Conservation (phyloP, 2,329 filamentous ascomycete genomes). For the Geosmithia flava region DNA sequence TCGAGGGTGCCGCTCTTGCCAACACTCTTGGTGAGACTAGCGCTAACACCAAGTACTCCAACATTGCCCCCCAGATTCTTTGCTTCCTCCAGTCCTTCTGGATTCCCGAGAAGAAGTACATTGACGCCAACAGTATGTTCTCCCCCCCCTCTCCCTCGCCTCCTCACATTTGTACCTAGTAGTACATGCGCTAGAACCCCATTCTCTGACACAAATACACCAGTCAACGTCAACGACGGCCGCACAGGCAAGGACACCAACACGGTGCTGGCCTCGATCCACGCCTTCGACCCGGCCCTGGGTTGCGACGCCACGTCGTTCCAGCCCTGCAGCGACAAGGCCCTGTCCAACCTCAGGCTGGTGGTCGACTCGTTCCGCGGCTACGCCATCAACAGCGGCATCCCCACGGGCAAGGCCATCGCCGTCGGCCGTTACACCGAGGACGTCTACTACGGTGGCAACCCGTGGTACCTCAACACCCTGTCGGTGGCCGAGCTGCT, state of each 20-base stretch:
- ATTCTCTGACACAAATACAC: slow-evolving; percentile 15
- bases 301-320: slow-evolving; percentile 60
- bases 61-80: slow-evolving; percentile 56
- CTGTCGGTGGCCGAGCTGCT: slow-evolving; percentile 70
- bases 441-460: slow-evolving; percentile 64
- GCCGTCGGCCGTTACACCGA: slow-evolving; percentile 58
- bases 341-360: slow-evolving; percentile 64
- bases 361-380: slow-evolving; percentile 67
- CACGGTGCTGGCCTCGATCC: slow-evolving; percentile 53
- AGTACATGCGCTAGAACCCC: too few relatives aligned
- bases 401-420: slow-evolving; percentile 43
- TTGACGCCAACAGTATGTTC: slow-evolving; percentile 47
- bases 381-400: slow-evolving; percentile 59
- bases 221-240: slow-evolving; percentile 45
- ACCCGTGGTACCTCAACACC: slow-evolving; percentile 72
- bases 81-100: slow-evolving; percentile 70
- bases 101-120: slow-evolving; percentile 39
- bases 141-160: too few relatives aligned
- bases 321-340: slow-evolving; percentile 60
- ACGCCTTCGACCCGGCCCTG: slow-evolving; percentile 55
- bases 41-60: slow-evolving; percentile 36
- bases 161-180: background rate
- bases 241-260: slow-evolving; percentile 63
- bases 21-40: slow-evolving; percentile 48
- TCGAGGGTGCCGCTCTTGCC: slow-evolving; percentile 59